Conservation (phyloP, 2,329 filamentous ascomycete species). For the Lasiodiplodia citricola region DNA sequence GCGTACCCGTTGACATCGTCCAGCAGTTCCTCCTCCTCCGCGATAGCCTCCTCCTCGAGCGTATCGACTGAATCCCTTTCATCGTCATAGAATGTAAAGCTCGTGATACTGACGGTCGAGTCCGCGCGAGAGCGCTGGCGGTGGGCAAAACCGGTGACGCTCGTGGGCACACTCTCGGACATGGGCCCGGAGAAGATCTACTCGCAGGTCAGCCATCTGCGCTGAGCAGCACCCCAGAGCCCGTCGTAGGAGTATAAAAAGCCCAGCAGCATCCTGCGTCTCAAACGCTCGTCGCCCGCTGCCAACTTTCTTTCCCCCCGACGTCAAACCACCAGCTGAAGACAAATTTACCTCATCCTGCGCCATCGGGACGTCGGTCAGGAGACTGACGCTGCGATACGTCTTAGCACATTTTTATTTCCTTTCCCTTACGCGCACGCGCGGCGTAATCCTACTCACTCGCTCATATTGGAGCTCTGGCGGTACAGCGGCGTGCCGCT, state of each 20-base stretch:
- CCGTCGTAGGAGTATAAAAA: not conserved
- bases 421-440: not conserved
- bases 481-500: conserved; percentile 60
- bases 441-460: conserved; percentile 44
- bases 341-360: conserved; percentile 75
- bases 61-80: conserved; percentile 63
- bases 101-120: conserved; percentile 85
- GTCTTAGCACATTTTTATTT: conserved; percentile 11
- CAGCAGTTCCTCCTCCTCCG: conserved; percentile 17
- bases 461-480: conserved; percentile 72
- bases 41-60: conserved; percentile 40
- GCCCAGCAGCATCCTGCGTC: not conserved
- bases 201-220: conserved; percentile 28
- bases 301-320: not conserved
- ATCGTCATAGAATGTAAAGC: conserved; percentile 84
- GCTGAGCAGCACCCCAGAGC: not conserved
- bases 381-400: conserved; percentile 67
- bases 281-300: not conserved
- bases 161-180: conserved; percentile 94
- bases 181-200: conserved; percentile 88
- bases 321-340: conserved; percentile 3
- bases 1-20: conserved; percentile 34
- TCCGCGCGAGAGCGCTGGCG: conserved; percentile 74
- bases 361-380: conserved; percentile 98
- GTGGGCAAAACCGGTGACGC: conserved; percentile 88